Conservation (phyloP, 2,329 filamentous ascomycete species). For the Aspergillus ochraceus region DNA sequence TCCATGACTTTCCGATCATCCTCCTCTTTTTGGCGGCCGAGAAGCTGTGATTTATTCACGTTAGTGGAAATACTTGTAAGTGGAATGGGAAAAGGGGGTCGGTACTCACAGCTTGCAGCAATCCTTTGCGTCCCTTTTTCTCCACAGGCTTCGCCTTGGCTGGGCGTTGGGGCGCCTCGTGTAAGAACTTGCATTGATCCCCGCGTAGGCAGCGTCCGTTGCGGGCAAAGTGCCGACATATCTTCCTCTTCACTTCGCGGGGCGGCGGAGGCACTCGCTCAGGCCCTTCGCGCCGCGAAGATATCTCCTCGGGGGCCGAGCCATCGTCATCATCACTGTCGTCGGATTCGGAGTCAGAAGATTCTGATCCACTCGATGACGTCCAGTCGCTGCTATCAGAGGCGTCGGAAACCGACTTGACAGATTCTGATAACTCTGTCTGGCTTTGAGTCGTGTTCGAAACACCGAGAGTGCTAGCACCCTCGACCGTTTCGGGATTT, state of each 20-base stretch:
- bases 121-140: conserved; percentile 39
- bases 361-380: conserved; percentile 38
- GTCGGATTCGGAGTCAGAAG: conserved; percentile 24
- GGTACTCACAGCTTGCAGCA: conserved; percentile 44
- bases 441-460: not conserved
- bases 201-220: conserved; percentile 45
- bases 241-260: conserved; percentile 32
- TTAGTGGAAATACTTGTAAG: conserved; percentile 5
- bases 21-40: conserved; percentile 45
- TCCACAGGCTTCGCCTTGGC: conserved; percentile 28
- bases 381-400: conserved; percentile 38
- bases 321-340: conserved; percentile 32
- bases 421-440: conserved; percentile 3
- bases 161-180: conserved; percentile 36
- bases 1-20: conserved; percentile 43
- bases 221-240: conserved; percentile 44
- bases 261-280: conserved; percentile 41
- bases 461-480: not conserved
- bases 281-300: conserved; percentile 41
- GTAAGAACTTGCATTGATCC: conserved; percentile 42
- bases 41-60: conserved; percentile 28
- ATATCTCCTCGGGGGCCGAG: conserved; percentile 43
- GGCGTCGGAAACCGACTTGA: conserved; percentile 16
- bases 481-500: not conserved
- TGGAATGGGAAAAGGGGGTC: not conserved